Percentiles rank a stretch among this genome's conserved stretches.
These are phyloP conservation scores for Mycena galericulata DNA, from an alignment of 768 basidiomycete genomes.

Conservation along the genomic window DNA sequence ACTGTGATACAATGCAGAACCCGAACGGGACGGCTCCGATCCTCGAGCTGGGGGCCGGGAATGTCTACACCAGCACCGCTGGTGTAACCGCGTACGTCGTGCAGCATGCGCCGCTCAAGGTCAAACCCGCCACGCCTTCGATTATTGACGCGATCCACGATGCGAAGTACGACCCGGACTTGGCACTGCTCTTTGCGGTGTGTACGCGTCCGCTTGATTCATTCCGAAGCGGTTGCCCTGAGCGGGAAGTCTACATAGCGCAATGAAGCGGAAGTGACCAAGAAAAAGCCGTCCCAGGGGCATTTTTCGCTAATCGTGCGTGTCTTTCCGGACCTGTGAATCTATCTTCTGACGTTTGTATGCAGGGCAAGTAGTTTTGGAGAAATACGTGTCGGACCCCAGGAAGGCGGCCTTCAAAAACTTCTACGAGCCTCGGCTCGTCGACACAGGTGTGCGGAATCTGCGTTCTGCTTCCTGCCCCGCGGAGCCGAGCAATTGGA, in stretches of 20 bases:
- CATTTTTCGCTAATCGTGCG: slow-evolving; percentile 41
- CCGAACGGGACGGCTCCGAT: slow-evolving; percentile 58
- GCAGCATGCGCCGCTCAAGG: slow-evolving; percentile 50
- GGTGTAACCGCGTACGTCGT: slow-evolving; percentile 56
- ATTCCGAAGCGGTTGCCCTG: neutral
- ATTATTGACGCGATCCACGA: slow-evolving; percentile 49
- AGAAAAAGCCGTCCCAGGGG: slow-evolving; percentile 34
- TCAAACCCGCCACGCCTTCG: slow-evolving; percentile 44
- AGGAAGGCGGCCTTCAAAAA: no score
- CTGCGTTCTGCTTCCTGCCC: neutral
- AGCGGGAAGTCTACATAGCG: slow-evolving; percentile 43
- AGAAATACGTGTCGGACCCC: no score
- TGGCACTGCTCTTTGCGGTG: slow-evolving; percentile 53
- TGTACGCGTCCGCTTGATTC: slow-evolving; percentile 46
- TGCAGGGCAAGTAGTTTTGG: no score
- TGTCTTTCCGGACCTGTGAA: slow-evolving; percentile 52
- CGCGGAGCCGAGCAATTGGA: neutral
- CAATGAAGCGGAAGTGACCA: slow-evolving; percentile 57
- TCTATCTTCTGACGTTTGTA: neutral
- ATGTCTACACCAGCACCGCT: slow-evolving; percentile 52
- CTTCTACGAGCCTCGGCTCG: slow-evolving; percentile 54
- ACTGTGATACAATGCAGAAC: slow-evolving; percentile 45
- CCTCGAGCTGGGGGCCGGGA: slow-evolving; percentile 48
- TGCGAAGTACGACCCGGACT: slow-evolving; percentile 62
- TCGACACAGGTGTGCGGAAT: slow-evolving; percentile 39